A percentile compares a stretch with the other conserved stretches of the same genome.
Evolutionary conservation across 768 basidiomycete genomes (phyloP).

Genomic region (Daedaleopsis nitida): DNA sequence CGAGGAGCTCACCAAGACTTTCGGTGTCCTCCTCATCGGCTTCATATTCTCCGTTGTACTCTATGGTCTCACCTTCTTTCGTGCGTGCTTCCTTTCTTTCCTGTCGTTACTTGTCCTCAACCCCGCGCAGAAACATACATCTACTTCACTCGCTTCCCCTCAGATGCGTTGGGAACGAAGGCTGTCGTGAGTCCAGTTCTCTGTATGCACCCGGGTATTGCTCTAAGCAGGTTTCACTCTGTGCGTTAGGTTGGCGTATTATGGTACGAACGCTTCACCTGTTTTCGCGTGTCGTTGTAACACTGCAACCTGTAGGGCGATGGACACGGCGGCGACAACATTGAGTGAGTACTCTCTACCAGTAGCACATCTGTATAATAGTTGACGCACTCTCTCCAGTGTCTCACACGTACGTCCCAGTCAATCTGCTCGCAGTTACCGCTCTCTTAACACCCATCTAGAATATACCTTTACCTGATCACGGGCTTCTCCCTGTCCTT

Average conservation of each 20-base stretch:
- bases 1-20: slow-evolving; percentile 22
- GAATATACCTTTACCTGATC: slow-evolving; percentile 27
- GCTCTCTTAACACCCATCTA: neutral
- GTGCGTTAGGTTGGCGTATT: slow-evolving; percentile 20
- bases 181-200: slow-evolving; percentile 13
- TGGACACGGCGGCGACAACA: slow-evolving; percentile 25
- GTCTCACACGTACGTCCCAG: slow-evolving; percentile 25
- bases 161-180: slow-evolving; percentile 18
- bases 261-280: slow-evolving; percentile 14
- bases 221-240: neutral
- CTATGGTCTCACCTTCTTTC: slow-evolving; percentile 31
- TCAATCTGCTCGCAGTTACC: too few relatives aligned
- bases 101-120: slow-evolving; percentile 1
- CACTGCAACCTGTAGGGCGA: slow-evolving; percentile 15
- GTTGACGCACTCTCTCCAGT: slow-evolving; percentile 9
- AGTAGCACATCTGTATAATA: neutral
- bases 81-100: slow-evolving; percentile 2
- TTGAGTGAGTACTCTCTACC: slow-evolving; percentile 19
- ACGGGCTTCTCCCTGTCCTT: slow-evolving; percentile 25
- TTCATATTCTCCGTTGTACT: slow-evolving; percentile 29
- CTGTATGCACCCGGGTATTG: neutral
- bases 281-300: too few relatives aligned
- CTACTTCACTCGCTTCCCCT: slow-evolving; percentile 27
- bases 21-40: slow-evolving; percentile 30
- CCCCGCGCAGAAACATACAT: slow-evolving; percentile 25